Percentiles rank a stretch among this genome's conserved stretches.
These are phyloP conservation scores for Forsythia suspensa DNA, from an alignment of 257 asterid species.

Conservation along the genomic window DNA sequence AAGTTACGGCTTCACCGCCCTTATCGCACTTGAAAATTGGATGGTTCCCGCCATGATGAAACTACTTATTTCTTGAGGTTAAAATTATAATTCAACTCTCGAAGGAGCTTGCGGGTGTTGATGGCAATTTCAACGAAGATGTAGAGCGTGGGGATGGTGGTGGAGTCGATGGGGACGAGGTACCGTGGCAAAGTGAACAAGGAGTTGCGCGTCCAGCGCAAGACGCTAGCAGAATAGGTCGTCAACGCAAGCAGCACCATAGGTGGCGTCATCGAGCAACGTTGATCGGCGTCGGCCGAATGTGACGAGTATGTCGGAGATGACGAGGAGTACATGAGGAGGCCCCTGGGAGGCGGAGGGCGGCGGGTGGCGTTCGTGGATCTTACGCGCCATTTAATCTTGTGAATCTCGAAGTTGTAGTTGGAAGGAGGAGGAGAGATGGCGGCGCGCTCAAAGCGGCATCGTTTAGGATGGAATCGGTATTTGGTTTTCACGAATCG, in stretches of 20 bases:
- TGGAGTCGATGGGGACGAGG: conserved; percentile 79
- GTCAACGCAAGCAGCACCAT: conserved; percentile 94
- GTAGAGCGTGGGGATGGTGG: conserved; percentile 77
- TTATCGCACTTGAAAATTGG: conserved; percentile 78
- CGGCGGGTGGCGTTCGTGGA: conserved; percentile 67
- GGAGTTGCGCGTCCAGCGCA: conserved; percentile 82
- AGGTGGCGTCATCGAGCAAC: conserved; percentile 96
- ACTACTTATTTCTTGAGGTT: conserved; percentile 28
- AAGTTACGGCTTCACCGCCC: conserved; percentile 81
- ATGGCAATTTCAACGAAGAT: conserved; percentile 82
- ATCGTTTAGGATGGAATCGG: conserved; percentile 84
- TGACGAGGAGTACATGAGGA: conserved; percentile 74
- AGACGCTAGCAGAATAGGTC: conserved; percentile 87
- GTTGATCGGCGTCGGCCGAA: conserved; percentile 73
- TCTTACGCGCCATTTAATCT: conserved; percentile 74
- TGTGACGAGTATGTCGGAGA: conserved; percentile 82
- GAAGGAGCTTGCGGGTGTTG: conserved; percentile 49
- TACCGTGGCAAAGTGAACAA: conserved; percentile 95
- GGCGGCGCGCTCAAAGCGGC: conserved; percentile 81
- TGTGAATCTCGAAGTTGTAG: conserved; percentile 95
- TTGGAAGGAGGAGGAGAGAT: conserved; percentile 80
- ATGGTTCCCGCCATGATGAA: conserved; percentile 92
- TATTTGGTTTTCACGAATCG: conserved; percentile 82
- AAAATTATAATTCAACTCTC: conserved; percentile 63
- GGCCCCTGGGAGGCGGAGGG: conserved; percentile 96